phyloP scores from a whole-genome alignment of 2,329 filamentous ascomycete genomes.

The Chaetothyriales sp. region DNA sequence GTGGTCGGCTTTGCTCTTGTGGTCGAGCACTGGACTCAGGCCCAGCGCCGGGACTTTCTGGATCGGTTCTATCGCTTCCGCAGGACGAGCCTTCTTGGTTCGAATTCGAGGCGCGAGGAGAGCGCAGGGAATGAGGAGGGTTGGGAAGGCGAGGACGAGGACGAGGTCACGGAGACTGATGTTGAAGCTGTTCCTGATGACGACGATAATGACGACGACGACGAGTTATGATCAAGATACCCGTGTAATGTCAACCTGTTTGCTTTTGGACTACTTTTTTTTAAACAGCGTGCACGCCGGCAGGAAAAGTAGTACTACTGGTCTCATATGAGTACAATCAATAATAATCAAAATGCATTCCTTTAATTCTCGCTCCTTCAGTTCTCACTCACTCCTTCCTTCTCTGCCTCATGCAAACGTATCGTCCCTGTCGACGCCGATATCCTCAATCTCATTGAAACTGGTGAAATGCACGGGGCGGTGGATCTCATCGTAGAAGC shows the following conservation, averaged over 20 bases:
- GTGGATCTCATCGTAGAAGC: constrained; percentile 87
- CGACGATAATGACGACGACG: not conserved
- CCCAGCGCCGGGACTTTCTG: constrained; percentile 60
- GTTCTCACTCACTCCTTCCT: not conserved
- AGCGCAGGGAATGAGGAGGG: not conserved
- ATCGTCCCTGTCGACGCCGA: constrained; percentile 84
- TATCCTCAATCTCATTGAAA: constrained; percentile 92
- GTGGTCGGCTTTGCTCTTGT: constrained; percentile 75
- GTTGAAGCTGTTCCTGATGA: not conserved
- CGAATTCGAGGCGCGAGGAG: too few species aligned
- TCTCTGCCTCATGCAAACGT: constrained; percentile 59
- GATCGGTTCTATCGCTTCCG: constrained; percentile 64
- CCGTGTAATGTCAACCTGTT: too few species aligned
- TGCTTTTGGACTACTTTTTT: too few species aligned
- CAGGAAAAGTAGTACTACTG: not conserved
- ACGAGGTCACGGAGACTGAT: not conserved
- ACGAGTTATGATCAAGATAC: not conserved
- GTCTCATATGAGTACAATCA: not conserved
- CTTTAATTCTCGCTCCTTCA: not conserved
- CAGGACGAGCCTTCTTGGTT: constrained; percentile 26
- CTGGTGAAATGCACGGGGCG: constrained; percentile 91
- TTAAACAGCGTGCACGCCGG: not conserved
- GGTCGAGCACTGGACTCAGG: constrained; percentile 81
- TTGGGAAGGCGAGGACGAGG: not conserved
- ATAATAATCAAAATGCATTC: too few species aligned